Evolutionary conservation across 805 yeast species (phyloP).

Genomic region (Candida koratica): DNA sequence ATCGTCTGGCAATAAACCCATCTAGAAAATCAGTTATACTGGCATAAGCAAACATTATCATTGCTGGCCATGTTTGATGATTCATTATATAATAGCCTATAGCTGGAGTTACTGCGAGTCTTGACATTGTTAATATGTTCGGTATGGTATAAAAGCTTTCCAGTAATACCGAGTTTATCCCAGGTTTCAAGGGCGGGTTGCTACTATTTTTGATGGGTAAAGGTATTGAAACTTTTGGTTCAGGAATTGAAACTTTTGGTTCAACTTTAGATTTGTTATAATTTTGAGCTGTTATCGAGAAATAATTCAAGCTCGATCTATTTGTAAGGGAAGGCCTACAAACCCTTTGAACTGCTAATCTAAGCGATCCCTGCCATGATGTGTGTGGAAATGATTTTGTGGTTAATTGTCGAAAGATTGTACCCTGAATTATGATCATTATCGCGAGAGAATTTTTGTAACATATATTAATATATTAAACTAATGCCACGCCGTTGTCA

Average conservation of each 20-base stretch:
- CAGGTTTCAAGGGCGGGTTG: no score
- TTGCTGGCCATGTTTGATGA: conserved; percentile 60
- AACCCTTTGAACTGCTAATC: no score
- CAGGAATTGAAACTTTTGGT: background rate
- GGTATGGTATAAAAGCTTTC: conserved; percentile 69
- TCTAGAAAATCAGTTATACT: conserved; percentile 89
- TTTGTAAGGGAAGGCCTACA: no score
- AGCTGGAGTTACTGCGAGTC: conserved; percentile 79
- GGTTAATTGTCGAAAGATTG: no score
- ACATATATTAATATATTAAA: no score
- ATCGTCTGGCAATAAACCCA: conserved; percentile 85
- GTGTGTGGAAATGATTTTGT: no score
- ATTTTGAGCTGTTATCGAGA: background rate
- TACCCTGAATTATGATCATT: no score
- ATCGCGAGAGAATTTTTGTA: no score
- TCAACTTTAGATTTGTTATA: background rate
- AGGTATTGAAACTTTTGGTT: no score
- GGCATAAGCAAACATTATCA: conserved; percentile 74
- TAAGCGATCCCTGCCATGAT: no score
- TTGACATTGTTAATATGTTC: conserved; percentile 72
- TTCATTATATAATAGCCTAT: conserved; percentile 75
- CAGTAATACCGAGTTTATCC: background rate
- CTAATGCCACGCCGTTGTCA: conserved; percentile 52
- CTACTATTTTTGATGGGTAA: no score
- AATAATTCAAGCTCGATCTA: background rate